Percentiles rank a stretch among this genome's conserved stretches.
phyloP scores from a whole-genome alignment of 2,329 filamentous ascomycete species.

The Aureobasidium sp. region DNA sequence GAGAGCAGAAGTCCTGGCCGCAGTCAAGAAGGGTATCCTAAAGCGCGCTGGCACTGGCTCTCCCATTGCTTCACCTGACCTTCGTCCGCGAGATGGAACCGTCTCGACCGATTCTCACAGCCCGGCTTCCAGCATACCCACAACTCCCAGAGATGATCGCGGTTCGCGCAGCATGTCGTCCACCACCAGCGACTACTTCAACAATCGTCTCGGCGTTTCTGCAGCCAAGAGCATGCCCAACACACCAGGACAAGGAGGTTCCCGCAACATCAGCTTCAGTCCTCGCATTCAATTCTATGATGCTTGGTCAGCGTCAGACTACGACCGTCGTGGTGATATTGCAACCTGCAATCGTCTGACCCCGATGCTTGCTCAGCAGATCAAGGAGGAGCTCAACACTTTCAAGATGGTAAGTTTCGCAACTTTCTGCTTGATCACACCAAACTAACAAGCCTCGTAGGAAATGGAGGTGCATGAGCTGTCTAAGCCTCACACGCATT shows the following conservation, averaged over 20 bases:
- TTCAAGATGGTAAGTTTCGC: slow-evolving; percentile 83
- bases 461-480: slow-evolving; percentile 99
- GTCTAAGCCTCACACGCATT: slow-evolving; percentile 99
- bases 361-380: slow-evolving; percentile 94
- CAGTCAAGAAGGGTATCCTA: slow-evolving; percentile 89
- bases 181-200: slow-evolving; percentile 76
- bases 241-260: slow-evolving; percentile 57
- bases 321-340: slow-evolving; percentile 90
- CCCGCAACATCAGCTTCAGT: slow-evolving; percentile 65
- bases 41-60: slow-evolving; percentile 65
- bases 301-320: slow-evolving; percentile 91
- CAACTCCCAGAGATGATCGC: slow-evolving; percentile 74
- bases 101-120: slow-evolving; percentile 63
- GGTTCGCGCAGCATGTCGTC: slow-evolving; percentile 36
- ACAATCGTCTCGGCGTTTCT: slow-evolving; percentile 57
- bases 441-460: slow-evolving; percentile 47
- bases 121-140: slow-evolving; percentile 75
- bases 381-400: slow-evolving; percentile 97
- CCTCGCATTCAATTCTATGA: slow-evolving; percentile 92
- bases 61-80: slow-evolving; percentile 60
- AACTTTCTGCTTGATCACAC: not conserved
- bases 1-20: slow-evolving; percentile 81
- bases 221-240: slow-evolving; percentile 73
- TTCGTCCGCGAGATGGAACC: slow-evolving; percentile 51
- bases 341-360: slow-evolving; percentile 97